Evolutionary conservation across 441 rosid species (phyloP).

Genomic region (Populus tomentosa): DNA sequence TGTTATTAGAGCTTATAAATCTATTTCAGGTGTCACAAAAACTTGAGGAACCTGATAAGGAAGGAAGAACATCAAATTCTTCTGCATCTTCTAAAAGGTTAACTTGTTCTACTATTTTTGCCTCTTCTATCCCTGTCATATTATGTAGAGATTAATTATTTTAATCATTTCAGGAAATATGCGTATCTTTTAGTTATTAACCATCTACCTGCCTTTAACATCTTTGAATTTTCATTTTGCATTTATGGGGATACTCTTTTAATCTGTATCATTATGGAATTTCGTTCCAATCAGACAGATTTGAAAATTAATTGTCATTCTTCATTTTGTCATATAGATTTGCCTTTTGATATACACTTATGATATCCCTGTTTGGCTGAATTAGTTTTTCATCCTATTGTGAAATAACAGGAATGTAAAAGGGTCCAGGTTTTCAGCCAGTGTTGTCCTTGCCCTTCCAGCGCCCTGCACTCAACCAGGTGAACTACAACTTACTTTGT

Average conservation of each 20-base stretch:
- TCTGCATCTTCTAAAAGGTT: slow-evolving; percentile 10
- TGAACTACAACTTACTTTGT: slow-evolving; percentile 7
- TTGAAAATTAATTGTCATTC: not conserved
- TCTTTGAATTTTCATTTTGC: not conserved
- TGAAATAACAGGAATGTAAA: slow-evolving; percentile 19
- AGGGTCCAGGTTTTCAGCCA: slow-evolving; percentile 6
- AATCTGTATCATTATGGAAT: not conserved
- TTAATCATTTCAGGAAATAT: not conserved
- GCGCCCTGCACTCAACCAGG: slow-evolving; percentile 20
- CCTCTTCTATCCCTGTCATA: not conserved
- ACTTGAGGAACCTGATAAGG: slow-evolving; percentile 12
- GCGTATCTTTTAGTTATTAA: not conserved
- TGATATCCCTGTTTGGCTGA: not conserved
- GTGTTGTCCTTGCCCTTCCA: slow-evolving; percentile 14
- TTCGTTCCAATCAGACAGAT: not conserved
- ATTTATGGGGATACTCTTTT: not conserved
- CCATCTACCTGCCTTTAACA: not conserved
- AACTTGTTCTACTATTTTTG: slow-evolving; percentile 10
- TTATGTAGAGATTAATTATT: too few relatives aligned
- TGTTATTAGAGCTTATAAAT: slow-evolving; percentile 1
- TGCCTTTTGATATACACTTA: not conserved
- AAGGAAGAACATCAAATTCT: slow-evolving; percentile 9
- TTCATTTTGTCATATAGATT: not conserved
- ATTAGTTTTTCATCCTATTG: slow-evolving; percentile 2
- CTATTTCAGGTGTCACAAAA: slow-evolving; percentile 12